Evolutionary conservation across 805 yeast genomes (phyloP).

Genomic region (Trichomonascus vanleenenianus): DNA sequence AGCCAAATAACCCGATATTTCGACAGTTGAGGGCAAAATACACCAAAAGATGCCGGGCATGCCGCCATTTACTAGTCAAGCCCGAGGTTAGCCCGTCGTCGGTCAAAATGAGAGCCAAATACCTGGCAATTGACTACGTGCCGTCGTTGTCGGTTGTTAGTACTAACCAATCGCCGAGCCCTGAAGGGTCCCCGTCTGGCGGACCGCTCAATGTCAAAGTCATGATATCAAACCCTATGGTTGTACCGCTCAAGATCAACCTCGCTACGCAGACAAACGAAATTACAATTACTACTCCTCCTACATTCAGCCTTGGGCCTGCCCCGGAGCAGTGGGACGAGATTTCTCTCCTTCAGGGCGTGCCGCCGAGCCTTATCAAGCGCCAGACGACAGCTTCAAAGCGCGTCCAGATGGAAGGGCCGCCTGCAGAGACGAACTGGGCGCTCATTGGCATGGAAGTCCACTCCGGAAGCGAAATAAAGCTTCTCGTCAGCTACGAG

Average conservation of each 20-base stretch:
- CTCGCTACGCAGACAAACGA: conserved; percentile 12
- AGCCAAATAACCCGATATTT: conserved; percentile 17
- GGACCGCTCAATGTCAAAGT: conserved; percentile 9
- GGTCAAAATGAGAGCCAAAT: conserved; percentile 15
- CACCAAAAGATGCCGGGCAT: conserved; percentile 25
- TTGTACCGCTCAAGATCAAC: conserved; percentile 10
- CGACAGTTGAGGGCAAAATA: conserved; percentile 23
- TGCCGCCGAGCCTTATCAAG: conserved; percentile 19
- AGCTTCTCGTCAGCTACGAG: too few species aligned
- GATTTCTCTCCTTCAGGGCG: conserved; percentile 16
- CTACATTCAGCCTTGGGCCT: conserved; percentile 20
- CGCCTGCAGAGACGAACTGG: neutral
- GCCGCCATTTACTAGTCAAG: conserved; percentile 26
- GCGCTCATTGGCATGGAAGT: too few species aligned
- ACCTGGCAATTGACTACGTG: conserved; percentile 21
- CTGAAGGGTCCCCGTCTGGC: neutral
- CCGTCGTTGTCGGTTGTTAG: conserved; percentile 15
- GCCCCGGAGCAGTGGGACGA: conserved; percentile 19
- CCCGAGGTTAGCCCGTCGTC: conserved; percentile 25
- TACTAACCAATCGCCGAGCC: conserved; percentile 2
- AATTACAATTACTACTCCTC: conserved; percentile 14
- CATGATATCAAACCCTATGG: conserved; percentile 19
- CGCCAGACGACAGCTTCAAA: conserved; percentile 23
- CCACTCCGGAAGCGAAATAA: too few species aligned
- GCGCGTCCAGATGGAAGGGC: conserved; percentile 23